Conservation (phyloP, 441 rosid species). For the Aleurites moluccanus region DNA sequence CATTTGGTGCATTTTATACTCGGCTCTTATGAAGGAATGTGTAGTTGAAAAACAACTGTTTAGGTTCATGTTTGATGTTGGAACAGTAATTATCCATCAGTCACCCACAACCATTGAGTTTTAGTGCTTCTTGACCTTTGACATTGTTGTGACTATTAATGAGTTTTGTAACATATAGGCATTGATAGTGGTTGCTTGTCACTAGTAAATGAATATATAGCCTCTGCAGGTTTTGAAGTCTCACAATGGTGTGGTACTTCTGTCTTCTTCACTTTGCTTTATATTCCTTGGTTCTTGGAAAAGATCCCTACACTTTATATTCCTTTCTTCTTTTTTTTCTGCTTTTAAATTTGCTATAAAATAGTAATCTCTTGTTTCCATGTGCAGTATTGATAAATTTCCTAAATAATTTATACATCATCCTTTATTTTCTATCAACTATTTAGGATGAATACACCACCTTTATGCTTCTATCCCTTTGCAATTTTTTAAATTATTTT, state of each 20-base stretch:
- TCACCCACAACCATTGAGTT: not conserved
- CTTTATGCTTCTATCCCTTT: slow-evolving; percentile 2
- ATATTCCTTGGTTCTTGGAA: not conserved
- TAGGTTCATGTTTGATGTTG: not conserved
- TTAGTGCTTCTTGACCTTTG: not conserved
- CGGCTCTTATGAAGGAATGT: not conserved
- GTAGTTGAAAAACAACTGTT: not conserved
- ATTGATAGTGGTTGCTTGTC: not conserved
- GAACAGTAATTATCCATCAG: not conserved
- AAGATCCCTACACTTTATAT: not conserved
- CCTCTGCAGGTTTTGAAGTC: not conserved
- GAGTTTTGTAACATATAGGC: not conserved
- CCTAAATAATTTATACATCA: not conserved
- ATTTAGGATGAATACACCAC: not conserved
- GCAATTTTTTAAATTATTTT: not conserved
- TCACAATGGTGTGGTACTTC: not conserved
- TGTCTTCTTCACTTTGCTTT: not conserved
- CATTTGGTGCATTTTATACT: not conserved
- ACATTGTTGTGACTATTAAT: not conserved
- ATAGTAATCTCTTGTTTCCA: not conserved
- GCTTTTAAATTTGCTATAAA: not conserved
- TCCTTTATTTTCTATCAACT: slow-evolving; percentile 6
- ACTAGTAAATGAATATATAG: not conserved
- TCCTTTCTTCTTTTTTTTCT: not conserved
- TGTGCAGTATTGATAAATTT: not conserved